Base-by-base conservation (phyloP, 2,329 filamentous ascomycete species). In the Alternaria triticina region DNA sequence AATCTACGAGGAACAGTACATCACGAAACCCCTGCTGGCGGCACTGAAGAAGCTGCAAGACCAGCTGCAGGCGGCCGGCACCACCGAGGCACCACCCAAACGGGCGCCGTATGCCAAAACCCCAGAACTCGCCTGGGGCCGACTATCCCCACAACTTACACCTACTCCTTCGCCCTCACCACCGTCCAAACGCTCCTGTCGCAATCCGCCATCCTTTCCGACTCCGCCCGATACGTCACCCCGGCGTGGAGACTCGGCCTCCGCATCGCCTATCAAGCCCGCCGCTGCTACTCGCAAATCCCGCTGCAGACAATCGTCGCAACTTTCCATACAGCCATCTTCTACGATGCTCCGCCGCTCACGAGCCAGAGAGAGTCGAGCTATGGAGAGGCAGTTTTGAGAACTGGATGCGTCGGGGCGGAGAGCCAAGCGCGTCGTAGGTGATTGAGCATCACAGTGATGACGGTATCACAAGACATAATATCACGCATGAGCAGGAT, bases 371-470 rank as follows among this genome's bases (percentile, higher is more conserved):
- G 27, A 30, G 27, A 13, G 57, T 27, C 50, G 49, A 36, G 57
- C 57, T 22, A 50, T 17, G 25, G 57, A 60, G 27, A 47, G 49
- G 23, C 57, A 28, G 23, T 60, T 60, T 40, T 60, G 40, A 40
- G 57, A 60, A 50, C 28, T 60, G 49, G 57, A 60, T 54, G 57
- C 57, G n/a, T 60, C 57, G 25, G 57, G 57, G n/a, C 57, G 57
- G 47, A 45, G 27, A 25, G 25, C 43, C 10, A 60, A 50, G 50
- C 57, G 57, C 33, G 33, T 60, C 36, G 52, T 45, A 71, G 45
- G 66, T 67, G 59, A 68, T 62, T 30, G 70, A 67, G 40, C 57
- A 45, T 36, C 33, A 36, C 33, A 36, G 15, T 36, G 33, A 36
- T n/a, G 33, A 36, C 15, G 33, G 33, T 36, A 36, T 13, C n/a